Conservation (phyloP, 306 rosid species). For the Arachis stenosperma region DNA sequence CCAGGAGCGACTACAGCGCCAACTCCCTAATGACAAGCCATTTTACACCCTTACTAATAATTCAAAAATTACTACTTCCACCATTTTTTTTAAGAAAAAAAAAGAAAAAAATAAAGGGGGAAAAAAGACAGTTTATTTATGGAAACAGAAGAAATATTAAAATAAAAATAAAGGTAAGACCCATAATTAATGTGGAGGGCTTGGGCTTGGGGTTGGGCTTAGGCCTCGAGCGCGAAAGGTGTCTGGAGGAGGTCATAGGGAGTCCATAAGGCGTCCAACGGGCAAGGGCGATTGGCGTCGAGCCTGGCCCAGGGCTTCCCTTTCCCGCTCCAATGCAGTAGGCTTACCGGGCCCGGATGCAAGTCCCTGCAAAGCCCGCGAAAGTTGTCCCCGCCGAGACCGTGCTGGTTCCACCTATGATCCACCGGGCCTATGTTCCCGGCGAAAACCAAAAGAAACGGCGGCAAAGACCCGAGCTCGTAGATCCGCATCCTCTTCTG, state of each 20-base stretch:
- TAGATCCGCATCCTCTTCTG: constrained; percentile 97
- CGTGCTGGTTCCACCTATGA: constrained; percentile 96
- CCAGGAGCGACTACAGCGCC: constrained; percentile 53
- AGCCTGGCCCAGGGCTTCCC: constrained; percentile 97
- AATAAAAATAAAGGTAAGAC: not conserved
- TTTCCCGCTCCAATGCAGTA: constrained; percentile 97
- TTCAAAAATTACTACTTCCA: constrained; percentile 9
- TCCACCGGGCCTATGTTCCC: constrained; percentile 82
- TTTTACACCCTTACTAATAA: not conserved
- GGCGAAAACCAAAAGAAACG: constrained; percentile 83
- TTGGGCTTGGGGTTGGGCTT: not conserved
- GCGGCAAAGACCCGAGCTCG: constrained; percentile 90
- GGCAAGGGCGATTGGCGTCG: constrained; percentile 81
- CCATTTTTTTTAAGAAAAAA: not conserved
- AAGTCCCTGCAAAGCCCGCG: constrained; percentile 78
- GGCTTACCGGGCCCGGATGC: constrained; percentile 91
- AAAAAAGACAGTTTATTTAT: not conserved
- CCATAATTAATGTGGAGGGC: not conserved
- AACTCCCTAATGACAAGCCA: constrained; percentile 21
- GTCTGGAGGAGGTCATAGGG: constrained; percentile 83
- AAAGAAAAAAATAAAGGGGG: not conserved
- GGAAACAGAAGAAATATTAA: not conserved
- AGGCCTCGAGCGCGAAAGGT: constrained; percentile 66
- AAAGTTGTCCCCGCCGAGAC: constrained; percentile 95
- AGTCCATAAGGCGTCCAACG: constrained; percentile 89